Evolutionary conservation across 1,284 basidiomycete genomes (phyloP).

Genomic region (Butyriboletus regius): DNA sequence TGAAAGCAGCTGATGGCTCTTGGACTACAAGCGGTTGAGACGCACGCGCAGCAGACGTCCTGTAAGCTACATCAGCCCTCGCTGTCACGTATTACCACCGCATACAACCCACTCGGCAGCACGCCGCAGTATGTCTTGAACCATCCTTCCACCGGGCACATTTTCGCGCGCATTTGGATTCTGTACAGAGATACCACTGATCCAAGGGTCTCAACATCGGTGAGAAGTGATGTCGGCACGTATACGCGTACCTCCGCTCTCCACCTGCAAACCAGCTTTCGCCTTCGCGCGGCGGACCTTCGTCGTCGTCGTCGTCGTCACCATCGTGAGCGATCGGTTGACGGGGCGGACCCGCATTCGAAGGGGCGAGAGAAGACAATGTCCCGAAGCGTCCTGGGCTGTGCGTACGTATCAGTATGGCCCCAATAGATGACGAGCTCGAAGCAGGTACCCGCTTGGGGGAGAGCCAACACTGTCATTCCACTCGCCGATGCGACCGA

Average conservation of each 20-base stretch:
- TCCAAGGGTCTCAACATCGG: background rate
- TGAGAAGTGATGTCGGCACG: background rate
- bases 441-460: conserved; percentile 6
- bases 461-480: background rate
- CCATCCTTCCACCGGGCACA: conserved; percentile 58
- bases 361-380: conserved; percentile 18
- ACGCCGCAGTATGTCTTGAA: conserved; percentile 74
- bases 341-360: conserved; percentile 8
- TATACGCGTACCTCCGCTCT: conserved; percentile 60
- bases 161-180: conserved; percentile 59
- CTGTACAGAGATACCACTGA: conserved; percentile 82
- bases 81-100: background rate
- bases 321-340: conserved; percentile 29
- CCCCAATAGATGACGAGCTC: background rate
- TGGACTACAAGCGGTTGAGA: conserved; percentile 15
- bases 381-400: conserved; percentile 21
- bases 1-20: conserved; percentile 36
- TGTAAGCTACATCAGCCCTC: conserved; percentile 6
- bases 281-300: conserved; percentile 39
- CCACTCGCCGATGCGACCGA: conserved; percentile 38
- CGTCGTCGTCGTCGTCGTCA: conserved; percentile 36
- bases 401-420: background rate
- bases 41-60: conserved; percentile 23
- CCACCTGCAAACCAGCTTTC: conserved; percentile 80
- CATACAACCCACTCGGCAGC: conserved; percentile 63